Percentiles rank a stretch among this genome's conserved stretches.
phyloP scores from a whole-genome alignment of 495 filamentous ascomycete genomes.

The Penicillium soppii region DNA sequence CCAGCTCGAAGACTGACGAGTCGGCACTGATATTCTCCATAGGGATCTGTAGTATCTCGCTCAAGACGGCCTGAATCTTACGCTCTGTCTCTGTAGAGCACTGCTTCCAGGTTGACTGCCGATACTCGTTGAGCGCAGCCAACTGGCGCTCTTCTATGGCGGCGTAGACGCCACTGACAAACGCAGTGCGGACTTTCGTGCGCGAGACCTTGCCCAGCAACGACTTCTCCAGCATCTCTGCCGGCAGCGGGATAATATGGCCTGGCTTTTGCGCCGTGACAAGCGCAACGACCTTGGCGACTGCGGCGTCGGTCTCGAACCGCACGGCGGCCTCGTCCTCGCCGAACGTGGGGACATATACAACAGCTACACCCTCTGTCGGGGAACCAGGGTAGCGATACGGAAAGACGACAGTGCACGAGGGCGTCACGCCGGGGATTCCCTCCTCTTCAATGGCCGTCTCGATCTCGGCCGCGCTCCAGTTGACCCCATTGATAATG shows the following conservation, averaged over 20 bases:
- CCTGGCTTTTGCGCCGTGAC: not conserved
- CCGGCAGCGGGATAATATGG: conserved; percentile 8
- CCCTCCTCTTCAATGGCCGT: conserved; percentile 35
- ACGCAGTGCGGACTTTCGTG: conserved; percentile 27
- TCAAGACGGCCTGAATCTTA: not conserved
- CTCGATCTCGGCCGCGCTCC: conserved; percentile 32
- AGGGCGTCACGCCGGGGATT: conserved; percentile 24
- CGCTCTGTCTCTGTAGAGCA: not conserved
- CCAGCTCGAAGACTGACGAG: not conserved
- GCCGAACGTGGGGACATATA: not conserved
- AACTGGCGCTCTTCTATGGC: too few species aligned
- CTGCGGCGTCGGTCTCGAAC: not conserved
- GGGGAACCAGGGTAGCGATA: conserved; percentile 15
- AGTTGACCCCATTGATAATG: conserved; percentile 53
- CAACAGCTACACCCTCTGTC: conserved; percentile 14
- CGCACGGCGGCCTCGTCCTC: not conserved
- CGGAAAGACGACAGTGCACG: conserved; percentile 25
- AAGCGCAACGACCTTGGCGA: not conserved
- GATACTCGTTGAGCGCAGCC: too few species aligned
- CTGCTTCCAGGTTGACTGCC: too few species aligned
- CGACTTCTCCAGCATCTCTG: conserved; percentile 24
- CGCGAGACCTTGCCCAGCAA: conserved; percentile 52
- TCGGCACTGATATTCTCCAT: too few species aligned
- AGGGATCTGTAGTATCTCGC: not conserved
- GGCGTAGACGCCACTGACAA: not conserved